Conservation (phyloP, 176 grass and related monocot genomes). For the Aegilops bicornis region DNA sequence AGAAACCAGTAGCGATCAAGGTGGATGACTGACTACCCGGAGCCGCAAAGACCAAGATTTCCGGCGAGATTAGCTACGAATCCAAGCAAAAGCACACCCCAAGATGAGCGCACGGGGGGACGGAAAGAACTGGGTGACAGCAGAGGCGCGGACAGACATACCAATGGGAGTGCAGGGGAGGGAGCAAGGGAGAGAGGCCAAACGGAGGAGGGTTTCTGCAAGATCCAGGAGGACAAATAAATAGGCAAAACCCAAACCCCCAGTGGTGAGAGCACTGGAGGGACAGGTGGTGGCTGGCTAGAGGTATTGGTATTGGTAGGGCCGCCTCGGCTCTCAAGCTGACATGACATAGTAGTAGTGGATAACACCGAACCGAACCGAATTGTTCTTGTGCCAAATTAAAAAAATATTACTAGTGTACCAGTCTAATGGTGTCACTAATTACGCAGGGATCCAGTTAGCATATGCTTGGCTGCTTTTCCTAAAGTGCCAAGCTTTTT, state of each 20-base stretch:
- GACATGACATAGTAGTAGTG: not conserved
- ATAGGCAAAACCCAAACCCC: constrained; percentile 21
- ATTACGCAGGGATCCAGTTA: constrained; percentile 23
- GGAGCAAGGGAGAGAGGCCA: not conserved
- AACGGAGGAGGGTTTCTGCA: constrained; percentile 23
- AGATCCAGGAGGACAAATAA: constrained; percentile 41
- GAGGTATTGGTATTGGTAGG: constrained; percentile 13
- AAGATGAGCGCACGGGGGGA: constrained; percentile 1
- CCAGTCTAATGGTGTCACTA: constrained; percentile 1
- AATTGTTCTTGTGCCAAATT: not conserved
- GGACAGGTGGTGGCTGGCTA: not conserved
- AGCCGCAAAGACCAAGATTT: not conserved
- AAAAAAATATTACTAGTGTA: too few relatives aligned
- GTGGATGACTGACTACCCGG: not conserved
- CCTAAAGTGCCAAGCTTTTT: not conserved
- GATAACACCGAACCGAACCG: constrained; percentile 16
- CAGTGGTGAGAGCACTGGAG: not conserved
- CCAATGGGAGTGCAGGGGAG: not conserved
- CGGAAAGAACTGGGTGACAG: not conserved
- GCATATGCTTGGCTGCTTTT: constrained; percentile 28
- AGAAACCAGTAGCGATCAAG: not conserved
- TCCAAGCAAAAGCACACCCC: constrained; percentile 1
- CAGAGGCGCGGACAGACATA: constrained; percentile 5
- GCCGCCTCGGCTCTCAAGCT: not conserved
- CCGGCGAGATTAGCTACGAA: constrained; percentile 1